These are phyloP conservation scores for Alnus glutinosa DNA, from an alignment of 306 rosid genomes.

Conservation along the genomic window DNA sequence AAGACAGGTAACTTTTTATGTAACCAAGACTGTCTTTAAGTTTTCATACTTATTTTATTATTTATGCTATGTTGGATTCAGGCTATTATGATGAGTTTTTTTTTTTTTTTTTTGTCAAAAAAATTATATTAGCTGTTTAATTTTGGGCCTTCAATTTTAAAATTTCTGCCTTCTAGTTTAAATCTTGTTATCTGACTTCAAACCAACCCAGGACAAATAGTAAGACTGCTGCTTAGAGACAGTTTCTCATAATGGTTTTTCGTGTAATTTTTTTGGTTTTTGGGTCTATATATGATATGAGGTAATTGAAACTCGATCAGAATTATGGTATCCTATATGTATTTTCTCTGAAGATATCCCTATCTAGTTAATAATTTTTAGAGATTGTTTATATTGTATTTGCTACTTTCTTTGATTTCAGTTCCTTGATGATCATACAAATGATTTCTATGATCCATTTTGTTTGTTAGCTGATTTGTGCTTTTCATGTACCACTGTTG, in stretches of 20 bases:
- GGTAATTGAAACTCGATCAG: neutral
- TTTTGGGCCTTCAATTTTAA: neutral
- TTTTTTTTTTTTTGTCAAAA: too few species aligned
- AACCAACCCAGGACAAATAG: neutral
- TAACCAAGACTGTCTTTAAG: neutral
- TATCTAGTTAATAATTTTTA: too few species aligned
- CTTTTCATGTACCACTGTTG: neutral
- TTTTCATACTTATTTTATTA: neutral
- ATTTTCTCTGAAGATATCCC: too few species aligned
- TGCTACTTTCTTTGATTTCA: neutral
- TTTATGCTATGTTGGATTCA: too few species aligned
- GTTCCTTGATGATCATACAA: neutral
- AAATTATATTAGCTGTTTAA: neutral
- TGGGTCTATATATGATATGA: neutral
- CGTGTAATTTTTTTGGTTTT: too few species aligned
- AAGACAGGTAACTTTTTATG: neutral
- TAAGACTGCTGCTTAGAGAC: neutral
- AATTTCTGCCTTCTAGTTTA: neutral
- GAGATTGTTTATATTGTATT: neutral
- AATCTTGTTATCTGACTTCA: neutral
- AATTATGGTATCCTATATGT: neutral
- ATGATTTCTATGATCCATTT: neutral
- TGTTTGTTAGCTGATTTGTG: neutral
- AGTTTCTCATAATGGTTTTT: neutral
- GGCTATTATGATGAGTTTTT: neutral